Percentiles rank a stretch among this genome's conserved stretches.
Conservation (phyloP, 2,329 filamentous ascomycete species). For the Fusarium camptoceras region DNA sequence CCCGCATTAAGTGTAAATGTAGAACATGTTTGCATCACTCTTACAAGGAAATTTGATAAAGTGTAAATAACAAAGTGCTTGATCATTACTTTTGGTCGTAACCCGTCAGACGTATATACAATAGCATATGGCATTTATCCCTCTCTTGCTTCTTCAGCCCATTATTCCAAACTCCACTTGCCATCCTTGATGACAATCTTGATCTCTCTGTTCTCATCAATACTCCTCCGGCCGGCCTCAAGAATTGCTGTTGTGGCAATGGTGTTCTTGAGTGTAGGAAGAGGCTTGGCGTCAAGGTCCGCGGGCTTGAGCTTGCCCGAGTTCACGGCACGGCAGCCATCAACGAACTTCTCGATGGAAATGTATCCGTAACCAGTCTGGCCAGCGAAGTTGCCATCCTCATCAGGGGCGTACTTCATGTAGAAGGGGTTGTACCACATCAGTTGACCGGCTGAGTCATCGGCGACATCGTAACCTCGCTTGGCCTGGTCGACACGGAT, state of each 20-base stretch:
- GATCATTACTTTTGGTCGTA: constrained; percentile 37
- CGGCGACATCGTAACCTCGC: constrained; percentile 93
- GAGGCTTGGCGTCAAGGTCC: constrained; percentile 80
- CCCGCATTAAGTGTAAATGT: constrained; percentile 19
- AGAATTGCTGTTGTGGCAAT: constrained; percentile 92
- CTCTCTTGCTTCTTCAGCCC: not conserved
- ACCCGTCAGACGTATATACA: constrained; percentile 20
- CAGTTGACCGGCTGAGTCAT: constrained; percentile 76
- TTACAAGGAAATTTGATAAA: not conserved
- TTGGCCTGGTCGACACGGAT: constrained; percentile 93
- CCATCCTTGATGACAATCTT: constrained; percentile 76
- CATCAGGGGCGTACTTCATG: constrained; percentile 93
- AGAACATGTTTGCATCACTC: not conserved
- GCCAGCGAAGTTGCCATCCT: constrained; percentile 93
- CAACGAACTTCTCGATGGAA: constrained; percentile 95
- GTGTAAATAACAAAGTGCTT: constrained; percentile 2
- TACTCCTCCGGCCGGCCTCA: constrained; percentile 84
- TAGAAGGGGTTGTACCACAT: constrained; percentile 96
- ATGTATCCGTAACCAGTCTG: constrained; percentile 94
- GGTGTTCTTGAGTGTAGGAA: constrained; percentile 90
- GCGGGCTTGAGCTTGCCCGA: constrained; percentile 77
- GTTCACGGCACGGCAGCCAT: constrained; percentile 84
- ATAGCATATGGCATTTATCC: constrained; percentile 17
- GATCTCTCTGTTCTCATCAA: constrained; percentile 84
- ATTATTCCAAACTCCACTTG: constrained; percentile 72